Evolutionary conservation across 129 eudicot species (phyloP), one percentile per base, ranked within the genome.

Genomic region (Flaveria robusta): DNA sequence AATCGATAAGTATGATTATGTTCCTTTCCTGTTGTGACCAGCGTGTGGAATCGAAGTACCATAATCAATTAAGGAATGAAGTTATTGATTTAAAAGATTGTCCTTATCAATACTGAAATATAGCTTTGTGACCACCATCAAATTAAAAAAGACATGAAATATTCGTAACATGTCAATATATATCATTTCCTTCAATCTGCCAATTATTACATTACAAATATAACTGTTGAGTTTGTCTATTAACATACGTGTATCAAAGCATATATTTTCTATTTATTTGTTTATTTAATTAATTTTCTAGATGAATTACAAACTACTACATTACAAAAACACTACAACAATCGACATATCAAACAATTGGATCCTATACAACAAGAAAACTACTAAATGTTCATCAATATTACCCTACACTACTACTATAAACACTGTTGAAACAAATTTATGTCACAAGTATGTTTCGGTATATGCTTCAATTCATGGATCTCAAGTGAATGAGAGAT

Each of bases 131-230:
- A 79, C 78, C 46, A 66, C 49, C 41, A 66, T 52, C 41, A 72
- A 72, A 63, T 37, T 64, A 79, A 78, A 79, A 80, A 73, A 63
- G 34, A 52, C 46, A 72, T 71, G 72, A 60, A 71, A 23, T 77
- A 31, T 71, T 71, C 46, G 43, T 64, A 59, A 70, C 45, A 64
- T 72, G 60, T 79, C 67, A 62, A 16, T 29, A 75, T 76, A 50
- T 24, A 62, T 52, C 68, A 27, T 67, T 39, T 39, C 20, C 68
- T 47, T 70, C 34, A 70, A 70, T 29, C 71, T 60, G 70, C 66
- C 82, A 70, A 78, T 46, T 46, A 62, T 62, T 70, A 78, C 39
- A 59, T 51, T 60, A 71, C 77, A 78, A 59, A 47, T 27, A 46
- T 7, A 65, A 60, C 55, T 54, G 71, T 62, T 60, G 54, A 66